phyloP scores from a whole-genome alignment of 1,284 basidiomycete species.

The Tylopilus sp. region DNA sequence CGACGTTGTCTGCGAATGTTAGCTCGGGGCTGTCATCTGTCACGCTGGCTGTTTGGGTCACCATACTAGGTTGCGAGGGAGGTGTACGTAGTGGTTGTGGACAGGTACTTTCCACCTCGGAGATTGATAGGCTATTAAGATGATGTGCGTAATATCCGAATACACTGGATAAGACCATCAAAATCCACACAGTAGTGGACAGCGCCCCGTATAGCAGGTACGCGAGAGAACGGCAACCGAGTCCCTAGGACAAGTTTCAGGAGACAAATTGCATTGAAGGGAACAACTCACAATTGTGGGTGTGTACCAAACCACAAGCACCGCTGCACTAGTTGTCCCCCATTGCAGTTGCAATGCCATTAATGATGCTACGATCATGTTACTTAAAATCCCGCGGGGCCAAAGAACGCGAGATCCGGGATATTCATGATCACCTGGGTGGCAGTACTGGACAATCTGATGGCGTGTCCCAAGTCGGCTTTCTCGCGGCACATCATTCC shows the following conservation, averaged over 20 bases:
- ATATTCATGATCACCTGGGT: slow-evolving; percentile 14
- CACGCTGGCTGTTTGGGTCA: too few species aligned
- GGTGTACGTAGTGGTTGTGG: neutral
- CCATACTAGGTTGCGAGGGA: neutral
- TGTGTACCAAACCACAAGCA: slow-evolving; percentile 47
- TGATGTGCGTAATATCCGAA: slow-evolving; percentile 39
- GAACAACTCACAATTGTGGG: slow-evolving; percentile 36
- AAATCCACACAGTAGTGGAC: slow-evolving; percentile 47
- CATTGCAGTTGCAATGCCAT: slow-evolving; percentile 51
- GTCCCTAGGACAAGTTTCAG: slow-evolving; percentile 13
- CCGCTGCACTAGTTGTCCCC: slow-evolving; percentile 49
- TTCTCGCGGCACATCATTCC: neutral
- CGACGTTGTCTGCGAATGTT: neutral
- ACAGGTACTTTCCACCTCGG: neutral
- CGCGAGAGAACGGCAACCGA: slow-evolving; percentile 49
- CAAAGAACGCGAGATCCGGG: slow-evolving; percentile 25
- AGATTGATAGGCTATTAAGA: slow-evolving; percentile 1
- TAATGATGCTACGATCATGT: slow-evolving; percentile 48
- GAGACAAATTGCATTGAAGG: neutral
- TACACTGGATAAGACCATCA: slow-evolving; percentile 46
- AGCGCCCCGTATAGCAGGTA: slow-evolving; percentile 48
- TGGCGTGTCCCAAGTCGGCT: slow-evolving; percentile 38
- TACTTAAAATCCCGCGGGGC: slow-evolving; percentile 41
- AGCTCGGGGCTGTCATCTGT: neutral
- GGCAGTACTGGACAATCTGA: slow-evolving; percentile 43